Percentiles rank a stretch among this genome's conserved stretches.
These are phyloP conservation scores for Bolboschoenoplectus hybrid DNA, from an alignment of 202 grass and related monocot genomes.

Conservation along the genomic window DNA sequence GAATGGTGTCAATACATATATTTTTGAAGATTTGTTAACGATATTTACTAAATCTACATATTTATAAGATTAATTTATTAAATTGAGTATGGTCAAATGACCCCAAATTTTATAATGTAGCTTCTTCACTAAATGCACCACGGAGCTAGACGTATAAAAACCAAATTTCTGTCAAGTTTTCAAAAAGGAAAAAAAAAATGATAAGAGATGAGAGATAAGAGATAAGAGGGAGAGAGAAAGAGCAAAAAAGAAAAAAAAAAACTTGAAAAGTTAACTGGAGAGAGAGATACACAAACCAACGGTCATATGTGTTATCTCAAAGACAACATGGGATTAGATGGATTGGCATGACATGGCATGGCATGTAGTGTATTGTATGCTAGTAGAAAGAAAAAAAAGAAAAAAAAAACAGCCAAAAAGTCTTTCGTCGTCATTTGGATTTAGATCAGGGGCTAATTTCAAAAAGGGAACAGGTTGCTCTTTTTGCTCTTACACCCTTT, in stretches of 20 bases:
- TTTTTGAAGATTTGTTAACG: too few relatives aligned
- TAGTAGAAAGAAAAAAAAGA: background rate
- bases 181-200: background rate
- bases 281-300: constrained; percentile 2
- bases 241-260: too few relatives aligned
- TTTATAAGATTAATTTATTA: too few relatives aligned
- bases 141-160: too few relatives aligned
- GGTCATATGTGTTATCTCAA: constrained; percentile 31
- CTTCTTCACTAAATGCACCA: too few relatives aligned
- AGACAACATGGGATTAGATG: background rate
- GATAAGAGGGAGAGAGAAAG: background rate
- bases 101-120: too few relatives aligned
- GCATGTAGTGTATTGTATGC: constrained; percentile 43
- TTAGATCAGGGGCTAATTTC: background rate
- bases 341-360: constrained; percentile 29
- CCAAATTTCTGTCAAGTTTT: background rate
- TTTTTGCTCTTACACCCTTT: background rate
- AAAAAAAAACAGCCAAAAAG: too few relatives aligned
- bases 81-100: too few relatives aligned
- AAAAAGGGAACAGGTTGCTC: background rate
- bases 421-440: constrained; percentile 13
- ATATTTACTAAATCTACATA: too few relatives aligned
- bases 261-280: background rate
- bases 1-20: too few relatives aligned
- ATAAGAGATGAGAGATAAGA: background rate